Evolutionary conservation across 371 early-diverging fungal species (phyloP).

Genomic region (Conidiobolus incongruus): DNA sequence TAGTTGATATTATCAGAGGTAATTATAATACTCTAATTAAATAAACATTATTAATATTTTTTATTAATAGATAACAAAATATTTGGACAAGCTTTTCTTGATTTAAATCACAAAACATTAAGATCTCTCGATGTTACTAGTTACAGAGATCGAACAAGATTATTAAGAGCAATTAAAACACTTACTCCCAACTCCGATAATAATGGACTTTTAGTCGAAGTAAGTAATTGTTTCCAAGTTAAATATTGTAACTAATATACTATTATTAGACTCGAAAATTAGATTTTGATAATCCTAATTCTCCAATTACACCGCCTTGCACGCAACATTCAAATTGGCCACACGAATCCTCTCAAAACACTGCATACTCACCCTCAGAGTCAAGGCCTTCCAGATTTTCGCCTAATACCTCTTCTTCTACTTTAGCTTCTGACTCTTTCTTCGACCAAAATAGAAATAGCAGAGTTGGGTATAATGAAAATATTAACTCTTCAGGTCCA

Average conservation of each 20-base stretch:
- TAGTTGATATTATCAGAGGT: constrained; percentile 3
- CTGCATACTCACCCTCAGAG: neutral
- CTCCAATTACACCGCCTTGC: neutral
- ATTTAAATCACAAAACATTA: constrained; percentile 3
- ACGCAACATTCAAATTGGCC: neutral
- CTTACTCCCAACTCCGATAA: neutral
- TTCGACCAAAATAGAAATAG: too few relatives aligned
- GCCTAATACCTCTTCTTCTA: too few relatives aligned
- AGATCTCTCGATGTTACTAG: neutral
- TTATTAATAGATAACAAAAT: constrained; percentile 1
- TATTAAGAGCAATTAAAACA: neutral
- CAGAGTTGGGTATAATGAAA: too few relatives aligned
- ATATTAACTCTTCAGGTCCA: too few relatives aligned
- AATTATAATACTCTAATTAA: neutral
- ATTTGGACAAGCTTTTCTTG: neutral
- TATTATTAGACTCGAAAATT: neutral
- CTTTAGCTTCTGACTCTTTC: too few relatives aligned
- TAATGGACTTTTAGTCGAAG: neutral
- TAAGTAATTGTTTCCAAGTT: neutral
- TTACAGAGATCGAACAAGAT: constrained; percentile 1
- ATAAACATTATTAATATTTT: neutral
- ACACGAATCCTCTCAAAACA: neutral
- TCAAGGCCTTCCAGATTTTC: too few relatives aligned
- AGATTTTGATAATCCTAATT: neutral
- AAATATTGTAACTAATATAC: neutral